These are phyloP conservation scores for Penicillium bovifimosum DNA, from an alignment of 495 filamentous ascomycete species.

Conservation along the genomic window DNA sequence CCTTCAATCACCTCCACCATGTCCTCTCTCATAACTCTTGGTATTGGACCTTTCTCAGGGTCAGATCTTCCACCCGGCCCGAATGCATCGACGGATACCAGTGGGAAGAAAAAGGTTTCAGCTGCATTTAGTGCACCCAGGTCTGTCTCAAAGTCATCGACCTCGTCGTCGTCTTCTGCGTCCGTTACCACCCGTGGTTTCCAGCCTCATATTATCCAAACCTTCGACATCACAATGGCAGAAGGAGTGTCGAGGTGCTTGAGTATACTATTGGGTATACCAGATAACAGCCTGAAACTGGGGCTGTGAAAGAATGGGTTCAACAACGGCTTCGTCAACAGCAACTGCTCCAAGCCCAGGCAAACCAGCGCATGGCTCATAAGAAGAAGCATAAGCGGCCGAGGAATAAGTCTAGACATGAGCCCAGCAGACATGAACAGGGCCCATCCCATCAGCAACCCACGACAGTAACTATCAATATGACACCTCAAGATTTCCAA, in stretches of 20 bases:
- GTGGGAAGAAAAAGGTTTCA: not conserved
- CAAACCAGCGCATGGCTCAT: conserved; percentile 1
- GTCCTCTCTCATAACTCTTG: not conserved
- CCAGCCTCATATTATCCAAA: too few relatives aligned
- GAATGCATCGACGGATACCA: not conserved
- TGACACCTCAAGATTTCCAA: conserved; percentile 1
- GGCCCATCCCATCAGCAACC: not conserved
- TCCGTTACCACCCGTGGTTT: not conserved
- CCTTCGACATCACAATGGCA: too few relatives aligned
- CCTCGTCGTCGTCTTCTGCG: not conserved
- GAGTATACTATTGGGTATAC: too few relatives aligned
- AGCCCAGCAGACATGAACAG: not conserved
- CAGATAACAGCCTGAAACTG: too few relatives aligned
- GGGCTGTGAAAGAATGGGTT: too few relatives aligned
- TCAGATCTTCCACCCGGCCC: not conserved
- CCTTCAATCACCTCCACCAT: not conserved
- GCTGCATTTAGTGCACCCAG: not conserved
- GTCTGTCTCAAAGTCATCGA: not conserved
- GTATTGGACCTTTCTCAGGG: not conserved
- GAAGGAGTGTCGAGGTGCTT: too few relatives aligned
- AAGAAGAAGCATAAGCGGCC: not conserved
- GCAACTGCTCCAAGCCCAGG: too few relatives aligned
- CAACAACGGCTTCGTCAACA: too few relatives aligned
- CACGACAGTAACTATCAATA: not conserved
- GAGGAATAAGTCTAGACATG: too few relatives aligned